Percentiles rank a stretch among this genome's conserved stretches.
Conservation (phyloP, 331 rosid species). For the Quercus lobata region DNA sequence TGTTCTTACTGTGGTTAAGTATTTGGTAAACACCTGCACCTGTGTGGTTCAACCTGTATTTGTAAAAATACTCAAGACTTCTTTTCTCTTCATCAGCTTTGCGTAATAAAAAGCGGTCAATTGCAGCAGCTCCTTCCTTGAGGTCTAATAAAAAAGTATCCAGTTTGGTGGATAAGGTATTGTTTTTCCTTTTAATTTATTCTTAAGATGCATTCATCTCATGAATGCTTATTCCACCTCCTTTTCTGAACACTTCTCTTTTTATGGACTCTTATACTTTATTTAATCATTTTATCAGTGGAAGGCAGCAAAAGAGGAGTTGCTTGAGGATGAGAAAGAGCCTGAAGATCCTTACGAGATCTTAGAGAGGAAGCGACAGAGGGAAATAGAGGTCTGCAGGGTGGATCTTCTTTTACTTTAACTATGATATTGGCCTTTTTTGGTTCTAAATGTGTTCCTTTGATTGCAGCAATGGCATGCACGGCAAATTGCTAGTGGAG, state of each 20-base stretch:
- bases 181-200: background rate
- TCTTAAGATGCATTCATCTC: background rate
- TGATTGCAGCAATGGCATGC: slow-evolving; percentile 51
- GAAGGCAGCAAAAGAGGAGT: slow-evolving; percentile 98
- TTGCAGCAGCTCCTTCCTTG: slow-evolving; percentile 72
- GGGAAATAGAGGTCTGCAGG: slow-evolving; percentile 77
- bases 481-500: slow-evolving; percentile 57
- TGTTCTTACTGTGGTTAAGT: no score
- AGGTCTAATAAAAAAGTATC: slow-evolving; percentile 95
- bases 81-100: slow-evolving; percentile 33
- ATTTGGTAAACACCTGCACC: background rate
- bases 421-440: background rate
- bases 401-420: background rate
- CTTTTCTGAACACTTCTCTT: background rate
- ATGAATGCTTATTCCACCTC: background rate
- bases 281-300: slow-evolving; percentile 46
- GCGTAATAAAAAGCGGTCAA: slow-evolving; percentile 63
- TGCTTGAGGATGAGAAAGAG: slow-evolving; percentile 92
- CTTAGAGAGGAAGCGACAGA: slow-evolving; percentile 83
- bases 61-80: background rate
- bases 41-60: background rate
- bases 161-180: slow-evolving; percentile 85
- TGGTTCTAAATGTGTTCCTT: slow-evolving; percentile 26
- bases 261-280: background rate
- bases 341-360: slow-evolving; percentile 66